Evolutionary conservation across 208 protist genomes (phyloP), one percentile per base, ranked within the genome.

Genomic region (Trichomonas vaginalis): DNA sequence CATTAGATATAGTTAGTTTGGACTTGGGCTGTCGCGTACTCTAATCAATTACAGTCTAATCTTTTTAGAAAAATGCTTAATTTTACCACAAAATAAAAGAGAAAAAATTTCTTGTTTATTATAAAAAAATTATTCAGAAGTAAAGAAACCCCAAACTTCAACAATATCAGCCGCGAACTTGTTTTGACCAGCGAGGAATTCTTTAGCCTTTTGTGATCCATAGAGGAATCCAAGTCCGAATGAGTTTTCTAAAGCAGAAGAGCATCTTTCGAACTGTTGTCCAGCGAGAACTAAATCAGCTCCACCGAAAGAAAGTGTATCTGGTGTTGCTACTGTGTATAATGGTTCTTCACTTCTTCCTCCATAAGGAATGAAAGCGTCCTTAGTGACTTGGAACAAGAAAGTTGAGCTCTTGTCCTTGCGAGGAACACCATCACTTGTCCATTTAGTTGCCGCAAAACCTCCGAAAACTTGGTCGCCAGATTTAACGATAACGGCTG

Each of bases 141-240:
- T 92, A 32, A 92, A 92, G 27, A 92, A 92, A 51, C 86, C 86
- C 86, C 86, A 92, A 51, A 92, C 86, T 51, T 92, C 86, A 39
- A 92, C 42, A 37, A 49, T 46, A 92, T 92, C 86, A 48, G 86
- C 86, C 48, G 39, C 86, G 45, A 92, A 92, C 2, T n/a, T 21
- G 9, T 40, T 15, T 15, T 92, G 23, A 17, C 86, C 86, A 10
- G 86, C 86, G 40, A 92, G 32, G 35, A 92, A 92, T 10, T 14
- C 27, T 39, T 92, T 23, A 0, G 86, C 86, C 37, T 92, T 45
- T 39, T 48, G 6, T 39, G 40, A 48, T 37, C 86, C 86, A 0
- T 48, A 45, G 10, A 32, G 12, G 21, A 92, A 51, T 56, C 86
- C 86, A 51, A 92, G 48, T 46, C 86, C 86, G 39, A 51, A 92